These are phyloP conservation scores for Eucalyptus erythrocorys DNA, from an alignment of 345 rosid genomes.

Conservation along the genomic window DNA sequence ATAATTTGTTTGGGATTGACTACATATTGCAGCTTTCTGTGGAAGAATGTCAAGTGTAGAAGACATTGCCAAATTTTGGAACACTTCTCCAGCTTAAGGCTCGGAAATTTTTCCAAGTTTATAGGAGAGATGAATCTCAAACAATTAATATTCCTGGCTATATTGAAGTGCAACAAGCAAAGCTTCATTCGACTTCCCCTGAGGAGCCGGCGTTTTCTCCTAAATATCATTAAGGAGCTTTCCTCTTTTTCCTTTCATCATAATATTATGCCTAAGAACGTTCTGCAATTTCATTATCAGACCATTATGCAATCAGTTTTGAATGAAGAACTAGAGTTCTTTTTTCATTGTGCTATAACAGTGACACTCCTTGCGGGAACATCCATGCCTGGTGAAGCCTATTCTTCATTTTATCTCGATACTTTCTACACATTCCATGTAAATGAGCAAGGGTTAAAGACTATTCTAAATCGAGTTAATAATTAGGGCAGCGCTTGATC, in stretches of 20 bases:
- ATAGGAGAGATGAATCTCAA: background rate
- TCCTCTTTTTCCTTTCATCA: background rate
- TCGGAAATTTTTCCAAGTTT: background rate
- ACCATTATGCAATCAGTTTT: background rate
- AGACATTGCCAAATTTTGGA: background rate
- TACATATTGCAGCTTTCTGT: background rate
- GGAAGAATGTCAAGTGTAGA: background rate
- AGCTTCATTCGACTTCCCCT: too few species aligned
- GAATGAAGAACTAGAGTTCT: background rate
- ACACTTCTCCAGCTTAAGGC: background rate
- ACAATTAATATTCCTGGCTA: background rate
- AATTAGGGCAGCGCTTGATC: too few species aligned
- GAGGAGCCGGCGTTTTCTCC: background rate
- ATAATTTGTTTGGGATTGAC: background rate
- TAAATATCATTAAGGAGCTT: background rate
- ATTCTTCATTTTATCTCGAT: background rate
- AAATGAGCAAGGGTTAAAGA: too few species aligned
- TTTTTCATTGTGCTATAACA: background rate
- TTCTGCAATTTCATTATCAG: background rate
- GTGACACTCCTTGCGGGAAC: background rate
- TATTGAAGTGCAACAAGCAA: background rate
- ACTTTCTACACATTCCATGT: too few species aligned
- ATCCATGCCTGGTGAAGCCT: background rate
- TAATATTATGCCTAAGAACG: background rate
- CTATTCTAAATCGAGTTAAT: too few species aligned